Evolutionary conservation across 1,284 basidiomycete species (phyloP), one percentile per base, ranked within the genome.

Genomic region (Crocinoboletus sp.): DNA sequence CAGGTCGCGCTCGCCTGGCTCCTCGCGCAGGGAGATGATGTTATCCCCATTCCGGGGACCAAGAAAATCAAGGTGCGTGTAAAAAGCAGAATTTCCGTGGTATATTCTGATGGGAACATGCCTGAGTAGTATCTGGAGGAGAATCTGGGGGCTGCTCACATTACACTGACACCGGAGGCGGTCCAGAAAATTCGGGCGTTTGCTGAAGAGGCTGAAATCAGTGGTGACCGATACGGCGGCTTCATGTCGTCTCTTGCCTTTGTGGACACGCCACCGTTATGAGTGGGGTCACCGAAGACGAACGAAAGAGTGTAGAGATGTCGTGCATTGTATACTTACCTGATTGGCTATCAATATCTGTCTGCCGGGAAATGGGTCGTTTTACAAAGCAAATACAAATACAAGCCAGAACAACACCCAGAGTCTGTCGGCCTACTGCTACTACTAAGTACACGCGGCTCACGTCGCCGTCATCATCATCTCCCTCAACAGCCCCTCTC

Each of bases 1-100:
- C 76, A 78, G 55, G 58, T 77, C 7, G 52, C 64, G 0, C 60
- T 78, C 3, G 73, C 76, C 0, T 78, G 76, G 74, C 48, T 73
- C 24, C 58, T 69, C 15, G 61, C 63, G 8, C 69, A 67, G 53
- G 67, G 64, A 15, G 58, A 61, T n/a, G 65, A 68, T 40, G 55
- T 71, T 32, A 62, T 73, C 22, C 63, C 61, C 2, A 64, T 64
- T 37, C 64, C 55, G 1, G 61, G 63, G 4, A 66, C 52, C 3
- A 65, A 50, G 30, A 60, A 57, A 23, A 45, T 65, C 31, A 63
- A 61, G 51, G 63, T 62, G 8, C 2, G 48, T 33, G 5, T n/a
- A n/a, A 7, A 15, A 27, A 11, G 6, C 3, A 17, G 5, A 15
- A 33, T 15, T 33, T 16, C 3, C 1, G 10, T 19, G 22, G 11